Evolutionary conservation across 495 filamentous ascomycete genomes (phyloP).

Genomic region (Penicillium pulvis): DNA sequence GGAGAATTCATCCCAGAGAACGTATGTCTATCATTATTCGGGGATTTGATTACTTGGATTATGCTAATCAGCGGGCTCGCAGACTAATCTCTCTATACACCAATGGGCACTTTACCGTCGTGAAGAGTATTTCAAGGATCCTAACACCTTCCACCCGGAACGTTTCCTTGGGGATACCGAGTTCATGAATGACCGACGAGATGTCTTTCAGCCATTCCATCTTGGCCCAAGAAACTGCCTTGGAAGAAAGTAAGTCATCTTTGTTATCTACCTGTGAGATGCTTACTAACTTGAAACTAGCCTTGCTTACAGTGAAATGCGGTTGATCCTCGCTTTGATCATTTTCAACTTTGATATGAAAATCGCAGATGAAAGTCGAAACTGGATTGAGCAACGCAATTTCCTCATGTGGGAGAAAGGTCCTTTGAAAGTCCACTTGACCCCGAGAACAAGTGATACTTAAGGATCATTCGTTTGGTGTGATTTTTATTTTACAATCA

Average conservation of each 20-base stretch:
- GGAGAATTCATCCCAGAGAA: slow-evolving; percentile 44
- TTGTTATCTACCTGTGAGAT: background rate
- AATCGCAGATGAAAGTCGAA: slow-evolving; percentile 28
- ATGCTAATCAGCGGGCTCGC: background rate
- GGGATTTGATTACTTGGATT: background rate
- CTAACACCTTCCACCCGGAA: slow-evolving; percentile 52
- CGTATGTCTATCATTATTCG: slow-evolving; percentile 19
- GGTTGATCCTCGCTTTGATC: slow-evolving; percentile 37
- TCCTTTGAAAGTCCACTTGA: slow-evolving; percentile 33
- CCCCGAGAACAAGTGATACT: slow-evolving; percentile 3
- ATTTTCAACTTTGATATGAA: slow-evolving; percentile 47
- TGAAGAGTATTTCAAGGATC: slow-evolving; percentile 45
- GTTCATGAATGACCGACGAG: slow-evolving; percentile 46
- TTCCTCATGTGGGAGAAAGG: slow-evolving; percentile 36
- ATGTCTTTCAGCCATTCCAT: slow-evolving; percentile 56
- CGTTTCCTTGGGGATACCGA: slow-evolving; percentile 42
- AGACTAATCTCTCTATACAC: slow-evolving; percentile 53
- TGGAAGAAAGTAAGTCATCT: slow-evolving; percentile 53
- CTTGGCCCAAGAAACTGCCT: slow-evolving; percentile 62
- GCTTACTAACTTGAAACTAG: slow-evolving; percentile 20
- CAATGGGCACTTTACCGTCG: slow-evolving; percentile 51
- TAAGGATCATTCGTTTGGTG: too few relatives aligned
- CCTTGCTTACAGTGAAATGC: slow-evolving; percentile 46
- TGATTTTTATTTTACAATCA: too few relatives aligned
- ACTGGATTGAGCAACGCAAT: slow-evolving; percentile 40